Conservation (phyloP, 306 rosid genomes). For the Quercus alba region DNA sequence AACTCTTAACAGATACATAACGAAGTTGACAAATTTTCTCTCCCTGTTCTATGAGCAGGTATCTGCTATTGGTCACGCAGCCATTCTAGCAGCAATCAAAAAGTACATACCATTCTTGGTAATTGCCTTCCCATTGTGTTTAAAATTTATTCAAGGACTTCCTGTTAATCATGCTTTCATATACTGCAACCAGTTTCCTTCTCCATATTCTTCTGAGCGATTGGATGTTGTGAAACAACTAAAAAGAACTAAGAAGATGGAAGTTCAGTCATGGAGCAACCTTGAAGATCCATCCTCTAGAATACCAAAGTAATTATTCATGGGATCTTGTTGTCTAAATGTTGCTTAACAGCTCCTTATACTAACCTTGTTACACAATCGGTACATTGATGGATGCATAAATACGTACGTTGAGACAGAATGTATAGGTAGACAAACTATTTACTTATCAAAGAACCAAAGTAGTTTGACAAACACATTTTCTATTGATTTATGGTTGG, state of each 20-base stretch:
- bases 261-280: conserved; percentile 31
- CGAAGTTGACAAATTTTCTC: not conserved
- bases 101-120: conserved; percentile 65
- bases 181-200: conserved; percentile 46
- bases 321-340: not conserved
- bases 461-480: too few species aligned
- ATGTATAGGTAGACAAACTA: too few species aligned
- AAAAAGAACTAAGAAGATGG: conserved; percentile 54
- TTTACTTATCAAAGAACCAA: too few species aligned
- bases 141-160: not conserved
- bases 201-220: conserved; percentile 58
- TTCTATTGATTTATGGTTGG: too few species aligned
- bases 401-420: too few species aligned
- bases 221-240: conserved; percentile 64
- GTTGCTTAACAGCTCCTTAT: not conserved
- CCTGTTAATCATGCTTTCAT: conserved; percentile 14
- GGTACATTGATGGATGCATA: not conserved
- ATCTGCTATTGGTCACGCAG: conserved; percentile 68
- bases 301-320: not conserved
- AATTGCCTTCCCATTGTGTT: conserved; percentile 10
- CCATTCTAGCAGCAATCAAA: conserved; percentile 67
- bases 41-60: conserved; percentile 30
- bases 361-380: not conserved
- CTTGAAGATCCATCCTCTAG: conserved; percentile 43
- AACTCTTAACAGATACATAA: not conserved